Percentiles rank a stretch among this genome's conserved stretches.
These are phyloP conservation scores for Diacronema lutheri DNA, from an alignment of 78 protist genomes.

Conservation along the genomic window DNA sequence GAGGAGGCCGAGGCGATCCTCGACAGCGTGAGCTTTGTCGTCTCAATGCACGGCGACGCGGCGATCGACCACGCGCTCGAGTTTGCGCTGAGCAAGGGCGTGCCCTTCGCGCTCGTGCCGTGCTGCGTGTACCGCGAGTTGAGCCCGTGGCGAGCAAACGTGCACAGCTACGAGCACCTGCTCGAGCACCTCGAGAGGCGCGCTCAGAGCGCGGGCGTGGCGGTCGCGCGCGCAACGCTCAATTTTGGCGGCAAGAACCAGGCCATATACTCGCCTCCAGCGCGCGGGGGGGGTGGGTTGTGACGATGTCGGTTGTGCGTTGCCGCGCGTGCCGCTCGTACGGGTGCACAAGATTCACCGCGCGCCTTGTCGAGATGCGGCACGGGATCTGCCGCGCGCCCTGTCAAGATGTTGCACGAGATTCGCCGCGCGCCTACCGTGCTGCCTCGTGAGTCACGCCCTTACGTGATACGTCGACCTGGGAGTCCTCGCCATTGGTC, in stretches of 20 bases:
- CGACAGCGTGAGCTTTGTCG: background rate
- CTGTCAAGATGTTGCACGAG: no score
- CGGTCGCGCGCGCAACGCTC: background rate
- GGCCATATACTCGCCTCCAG: background rate
- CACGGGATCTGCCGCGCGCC: no score
- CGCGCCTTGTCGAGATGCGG: no score
- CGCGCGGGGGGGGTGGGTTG: no score
- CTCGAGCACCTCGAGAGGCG: background rate
- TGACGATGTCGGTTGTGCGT: no score
- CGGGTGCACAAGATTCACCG: no score
- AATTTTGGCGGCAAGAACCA: background rate
- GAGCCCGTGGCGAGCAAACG: conserved; percentile 12
- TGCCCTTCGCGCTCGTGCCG: conserved; percentile 36
- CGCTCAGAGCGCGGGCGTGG: background rate
- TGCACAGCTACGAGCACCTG: background rate
- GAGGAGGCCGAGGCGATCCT: background rate
- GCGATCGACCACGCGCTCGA: conserved; percentile 10
- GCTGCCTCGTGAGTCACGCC: no score
- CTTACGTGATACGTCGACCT: no score
- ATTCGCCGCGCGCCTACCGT: no score
- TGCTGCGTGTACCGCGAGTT: conserved; percentile 22
- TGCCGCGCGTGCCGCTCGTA: no score
- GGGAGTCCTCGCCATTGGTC: no score
- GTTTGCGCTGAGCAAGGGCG: background rate
- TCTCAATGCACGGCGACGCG: conserved; percentile 44